Evolutionary conservation across 1,284 basidiomycete species (phyloP).

Genomic region (Fomes fomentarius): DNA sequence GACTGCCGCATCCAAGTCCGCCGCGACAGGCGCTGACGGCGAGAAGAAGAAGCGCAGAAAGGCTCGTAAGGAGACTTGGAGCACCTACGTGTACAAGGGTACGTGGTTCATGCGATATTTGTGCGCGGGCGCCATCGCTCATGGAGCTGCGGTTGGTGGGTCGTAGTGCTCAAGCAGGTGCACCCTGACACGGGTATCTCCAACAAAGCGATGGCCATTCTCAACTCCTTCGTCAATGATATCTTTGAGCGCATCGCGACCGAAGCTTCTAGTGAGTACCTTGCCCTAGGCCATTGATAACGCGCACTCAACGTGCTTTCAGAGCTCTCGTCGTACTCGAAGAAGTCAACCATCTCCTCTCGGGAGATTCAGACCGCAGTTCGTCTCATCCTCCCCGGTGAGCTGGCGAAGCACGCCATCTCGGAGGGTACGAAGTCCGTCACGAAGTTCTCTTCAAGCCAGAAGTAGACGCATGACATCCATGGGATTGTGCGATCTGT

Average conservation of each 20-base stretch:
- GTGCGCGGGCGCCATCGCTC: background rate
- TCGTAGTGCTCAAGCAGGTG: conserved; percentile 66
- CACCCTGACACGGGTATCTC: conserved; percentile 81
- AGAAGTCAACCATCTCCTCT: conserved; percentile 77
- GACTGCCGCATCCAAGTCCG: conserved; percentile 38
- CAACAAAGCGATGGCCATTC: conserved; percentile 78
- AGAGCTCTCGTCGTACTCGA: conserved; percentile 75
- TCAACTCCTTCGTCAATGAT: conserved; percentile 74
- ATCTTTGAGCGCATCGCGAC: conserved; percentile 76
- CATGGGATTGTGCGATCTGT: conserved; percentile 9
- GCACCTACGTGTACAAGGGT: conserved; percentile 74
- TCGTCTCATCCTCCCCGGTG: conserved; percentile 73
- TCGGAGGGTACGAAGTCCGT: conserved; percentile 76
- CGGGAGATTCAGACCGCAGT: conserved; percentile 79
- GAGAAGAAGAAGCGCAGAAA: conserved; percentile 66
- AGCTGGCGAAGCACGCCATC: conserved; percentile 83
- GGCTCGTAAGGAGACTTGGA: conserved; percentile 69
- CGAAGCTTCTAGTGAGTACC: conserved; percentile 63
- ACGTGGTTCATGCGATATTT: conserved; percentile 23
- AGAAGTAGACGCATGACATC: conserved; percentile 23
- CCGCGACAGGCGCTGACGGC: conserved; percentile 44
- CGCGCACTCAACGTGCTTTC: background rate
- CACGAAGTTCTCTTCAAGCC: conserved; percentile 37
- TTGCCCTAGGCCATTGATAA: background rate
- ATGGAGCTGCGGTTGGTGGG: conserved; percentile 16